Base-by-base conservation (phyloP, 2,329 filamentous ascomycete species). In the Verticillium dahliae region DNA sequence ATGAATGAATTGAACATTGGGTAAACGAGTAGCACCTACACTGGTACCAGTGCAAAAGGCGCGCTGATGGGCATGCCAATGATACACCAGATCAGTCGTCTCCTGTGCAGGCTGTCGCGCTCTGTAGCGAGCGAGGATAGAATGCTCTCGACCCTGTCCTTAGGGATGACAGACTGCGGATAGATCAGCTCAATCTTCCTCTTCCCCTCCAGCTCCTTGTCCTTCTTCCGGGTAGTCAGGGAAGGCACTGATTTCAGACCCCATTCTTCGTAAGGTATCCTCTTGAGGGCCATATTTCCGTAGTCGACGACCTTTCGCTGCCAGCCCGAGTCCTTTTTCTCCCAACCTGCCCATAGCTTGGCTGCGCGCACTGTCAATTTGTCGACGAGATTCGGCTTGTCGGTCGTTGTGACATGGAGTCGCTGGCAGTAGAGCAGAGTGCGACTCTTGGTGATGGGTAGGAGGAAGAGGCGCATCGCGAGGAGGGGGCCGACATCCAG, bases 191-290 rank as follows among this genome's bases (percentile, higher is more conserved):
- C 85, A 64, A 91, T 85, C 68, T 85, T 86, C 58, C 86, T 83
- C 65, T 83, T 81, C 41, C 84, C 85, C 59, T 85, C 74, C 27
- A 87, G 70, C 68, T 90, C 86, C 59, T 90, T 86, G 57, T 84
- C 79, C 67, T 85, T 82, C 62, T 87, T 82, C 67, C 85, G 83
- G 62, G 85, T 79, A 52, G 87, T 91, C 67, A 96, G 80, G 27
- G 93, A 89, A 55, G 95, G 95, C 59, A 99, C 88, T 39, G 92
- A 96, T 78, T 98, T 98, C 67, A 99, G 82, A 0, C 91, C 92
- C 95, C 95, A 99, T 88, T 99, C 95, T 76, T 98, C 91, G 73
- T 91, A 97, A 2, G 95, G 91, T 69, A 99, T 96, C 65, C 91
- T 86, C 69, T 91, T 88, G 64, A 99, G 85, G 15, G 91, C 86